A percentile compares a stretch with the other conserved stretches of the same genome.
These are phyloP conservation scores for Beauveria pseudobassiana DNA, from an alignment of 2,329 filamentous ascomycete genomes.

Conservation along the genomic window DNA sequence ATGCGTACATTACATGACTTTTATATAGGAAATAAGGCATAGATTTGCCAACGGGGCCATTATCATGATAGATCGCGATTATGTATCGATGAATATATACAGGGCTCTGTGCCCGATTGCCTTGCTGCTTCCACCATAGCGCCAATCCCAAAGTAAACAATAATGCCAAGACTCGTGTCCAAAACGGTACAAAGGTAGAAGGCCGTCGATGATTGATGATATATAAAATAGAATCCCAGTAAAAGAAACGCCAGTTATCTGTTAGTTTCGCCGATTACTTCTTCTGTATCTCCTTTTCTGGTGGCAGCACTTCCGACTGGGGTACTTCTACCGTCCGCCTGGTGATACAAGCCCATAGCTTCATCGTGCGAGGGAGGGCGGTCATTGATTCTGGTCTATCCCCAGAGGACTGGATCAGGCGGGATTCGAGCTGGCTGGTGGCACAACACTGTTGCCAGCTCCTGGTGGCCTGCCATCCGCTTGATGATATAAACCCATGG, in stretches of 20 bases:
- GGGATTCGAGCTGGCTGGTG: background rate
- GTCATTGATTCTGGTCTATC: background rate
- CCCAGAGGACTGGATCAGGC: background rate
- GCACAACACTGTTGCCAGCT: background rate
- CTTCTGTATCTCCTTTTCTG: slow-evolving; percentile 17
- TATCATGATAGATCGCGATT: background rate
- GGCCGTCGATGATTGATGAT: background rate
- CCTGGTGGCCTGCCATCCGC: slow-evolving; percentile 19
- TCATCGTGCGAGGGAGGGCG: slow-evolving; percentile 20
- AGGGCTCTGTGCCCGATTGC: background rate
- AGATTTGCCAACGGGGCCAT: background rate
- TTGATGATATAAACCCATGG: slow-evolving; percentile 25
- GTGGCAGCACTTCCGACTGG: slow-evolving; percentile 13
- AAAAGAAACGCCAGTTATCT: background rate
- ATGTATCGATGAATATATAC: background rate
- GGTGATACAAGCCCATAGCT: slow-evolving; percentile 24
- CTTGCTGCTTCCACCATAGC: background rate
- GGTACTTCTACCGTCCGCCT: slow-evolving; percentile 21
- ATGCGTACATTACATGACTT: background rate
- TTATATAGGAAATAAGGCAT: background rate
- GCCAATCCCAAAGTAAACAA: background rate
- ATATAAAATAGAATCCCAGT: background rate
- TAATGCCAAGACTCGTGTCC: background rate
- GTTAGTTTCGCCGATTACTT: background rate
- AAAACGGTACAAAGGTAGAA: background rate